Base-by-base conservation (phyloP, 768 basidiomycete genomes). In the Megacollybia marginata region DNA sequence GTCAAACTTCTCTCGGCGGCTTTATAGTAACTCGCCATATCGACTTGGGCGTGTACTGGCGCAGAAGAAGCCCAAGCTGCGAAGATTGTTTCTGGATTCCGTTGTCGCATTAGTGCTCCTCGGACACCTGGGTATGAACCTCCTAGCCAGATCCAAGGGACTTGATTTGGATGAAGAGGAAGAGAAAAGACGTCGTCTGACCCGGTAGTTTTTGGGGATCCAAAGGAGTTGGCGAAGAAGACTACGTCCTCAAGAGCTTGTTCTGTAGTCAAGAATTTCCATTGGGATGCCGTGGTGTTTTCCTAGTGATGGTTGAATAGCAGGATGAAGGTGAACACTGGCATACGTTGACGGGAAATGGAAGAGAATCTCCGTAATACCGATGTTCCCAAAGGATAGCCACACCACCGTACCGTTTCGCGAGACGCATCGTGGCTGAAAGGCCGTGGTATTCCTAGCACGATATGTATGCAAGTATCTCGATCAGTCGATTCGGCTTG, bases 351-450 rank as follows among this genome's bases (percentile, higher is more conserved):
- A 75, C 68, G 1, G 69, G 69, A 52, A 77, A 76, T 0, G 75
- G 74, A 7, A 69, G 61, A 1, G 74, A 76, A 33, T 65, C 67
- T 11, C 75, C 75, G 53, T 77, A 77, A 52, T 62, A 76, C 5
- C 75, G 64, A 54, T 77, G 75, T 51, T 77, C 75, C 75, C 74
- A 77, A 5, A 77, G 57, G 33, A 76, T 69, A 0, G 74, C 74
- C 9, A 75, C 42, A 3, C 75, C 75, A 4, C 67, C 65, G 56
- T 73, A 74, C 42, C 72, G 60, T 52, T 72, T 71, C 5, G 74
- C 74, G 7, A 75, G 59, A 7, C 65, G 69, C 73, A 76, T 77
- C 1, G 68, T 67, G 0, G 72, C 71, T 1, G 74, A 76, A 12
- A 74, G 62, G 9, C 75, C 75, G 55, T 76, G 74, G 49, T 68